Evolutionary conservation across 495 filamentous ascomycete genomes (phyloP).

Genomic region (Rostrohypoxylon terebratum): DNA sequence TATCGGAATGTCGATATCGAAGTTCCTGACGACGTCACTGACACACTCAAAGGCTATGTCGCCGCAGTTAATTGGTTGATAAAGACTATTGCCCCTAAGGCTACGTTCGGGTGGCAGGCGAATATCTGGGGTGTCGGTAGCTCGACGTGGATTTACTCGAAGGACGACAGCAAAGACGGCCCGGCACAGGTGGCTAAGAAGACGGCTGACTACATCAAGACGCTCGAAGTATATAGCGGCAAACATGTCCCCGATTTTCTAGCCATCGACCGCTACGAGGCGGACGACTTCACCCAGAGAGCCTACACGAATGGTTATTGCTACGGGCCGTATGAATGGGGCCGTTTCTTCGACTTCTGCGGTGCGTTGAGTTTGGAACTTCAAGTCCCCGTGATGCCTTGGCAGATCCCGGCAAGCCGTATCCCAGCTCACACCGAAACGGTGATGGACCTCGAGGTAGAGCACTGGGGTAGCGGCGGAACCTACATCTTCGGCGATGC

Average conservation of each 20-base stretch:
- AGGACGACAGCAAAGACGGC: not conserved
- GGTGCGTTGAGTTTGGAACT: conserved; percentile 7
- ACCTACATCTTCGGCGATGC: conserved; percentile 21
- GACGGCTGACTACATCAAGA: conserved; percentile 27
- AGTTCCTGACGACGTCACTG: conserved; percentile 3
- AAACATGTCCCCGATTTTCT: conserved; percentile 22
- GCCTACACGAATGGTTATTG: conserved; percentile 44
- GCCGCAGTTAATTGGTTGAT: conserved; percentile 13
- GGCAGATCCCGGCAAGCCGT: conserved; percentile 23
- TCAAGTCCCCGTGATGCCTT: conserved; percentile 14
- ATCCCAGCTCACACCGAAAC: conserved; percentile 8
- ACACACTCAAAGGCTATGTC: conserved; percentile 12
- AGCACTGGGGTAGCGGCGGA: conserved; percentile 16
- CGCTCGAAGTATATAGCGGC: conserved; percentile 13
- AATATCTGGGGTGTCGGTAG: conserved; percentile 28
- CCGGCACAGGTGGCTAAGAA: conserved; percentile 2
- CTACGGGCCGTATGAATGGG: conserved; percentile 25
- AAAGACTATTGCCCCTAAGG: not conserved
- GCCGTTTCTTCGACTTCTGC: conserved; percentile 30
- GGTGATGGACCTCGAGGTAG: not conserved
- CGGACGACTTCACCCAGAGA: conserved; percentile 45
- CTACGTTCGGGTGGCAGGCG: conserved; percentile 19
- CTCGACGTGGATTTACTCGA: conserved; percentile 18
- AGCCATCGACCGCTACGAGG: conserved; percentile 28
- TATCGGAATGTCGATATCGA: not conserved